Percentiles rank a stretch among this genome's conserved stretches.
Conservation (phyloP, 768 basidiomycete species). For the Rhizopogon vesiculosus region DNA sequence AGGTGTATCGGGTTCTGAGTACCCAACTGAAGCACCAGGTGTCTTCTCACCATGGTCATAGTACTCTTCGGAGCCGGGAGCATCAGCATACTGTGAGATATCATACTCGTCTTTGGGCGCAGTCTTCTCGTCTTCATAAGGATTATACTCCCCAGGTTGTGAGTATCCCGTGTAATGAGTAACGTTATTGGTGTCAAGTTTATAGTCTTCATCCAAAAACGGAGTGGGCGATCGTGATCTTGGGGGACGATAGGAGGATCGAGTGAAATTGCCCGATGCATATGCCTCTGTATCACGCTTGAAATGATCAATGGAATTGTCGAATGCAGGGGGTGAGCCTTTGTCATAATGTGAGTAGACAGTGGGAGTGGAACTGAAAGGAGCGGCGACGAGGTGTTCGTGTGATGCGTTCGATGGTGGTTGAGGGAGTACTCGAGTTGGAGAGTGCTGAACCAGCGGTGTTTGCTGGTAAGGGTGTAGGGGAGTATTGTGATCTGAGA, state of each 20-base stretch:
- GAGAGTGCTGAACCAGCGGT: constrained; percentile 35
- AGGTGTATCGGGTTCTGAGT: constrained; percentile 46
- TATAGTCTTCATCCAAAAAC: constrained; percentile 70
- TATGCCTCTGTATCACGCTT: constrained; percentile 65
- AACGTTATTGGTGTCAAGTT: constrained; percentile 50
- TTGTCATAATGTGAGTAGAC: constrained; percentile 4
- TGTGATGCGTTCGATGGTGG: constrained; percentile 12
- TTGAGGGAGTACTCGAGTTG: constrained; percentile 24
- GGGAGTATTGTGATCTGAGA: constrained; percentile 24
- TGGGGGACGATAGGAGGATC: constrained; percentile 42
- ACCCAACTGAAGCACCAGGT: constrained; percentile 20
- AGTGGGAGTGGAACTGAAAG: constrained; percentile 18
- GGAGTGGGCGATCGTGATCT: constrained; percentile 78
- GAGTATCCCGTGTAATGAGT: constrained; percentile 49
- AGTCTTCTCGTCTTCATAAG: constrained; percentile 20
- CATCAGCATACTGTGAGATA: constrained; percentile 25
- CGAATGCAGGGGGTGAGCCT: constrained; percentile 29
- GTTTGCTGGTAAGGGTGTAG: constrained; percentile 22
- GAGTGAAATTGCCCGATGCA: constrained; percentile 55
- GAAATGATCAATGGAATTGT: constrained; percentile 48
- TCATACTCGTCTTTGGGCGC: constrained; percentile 22
- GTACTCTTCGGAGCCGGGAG: constrained; percentile 13
- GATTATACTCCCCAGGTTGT: constrained; percentile 9
- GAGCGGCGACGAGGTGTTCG: constrained; percentile 15
- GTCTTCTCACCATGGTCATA: constrained; percentile 19